phyloP scores from a whole-genome alignment of 768 basidiomycete genomes.

The Melanogaster broomeanus region DNA sequence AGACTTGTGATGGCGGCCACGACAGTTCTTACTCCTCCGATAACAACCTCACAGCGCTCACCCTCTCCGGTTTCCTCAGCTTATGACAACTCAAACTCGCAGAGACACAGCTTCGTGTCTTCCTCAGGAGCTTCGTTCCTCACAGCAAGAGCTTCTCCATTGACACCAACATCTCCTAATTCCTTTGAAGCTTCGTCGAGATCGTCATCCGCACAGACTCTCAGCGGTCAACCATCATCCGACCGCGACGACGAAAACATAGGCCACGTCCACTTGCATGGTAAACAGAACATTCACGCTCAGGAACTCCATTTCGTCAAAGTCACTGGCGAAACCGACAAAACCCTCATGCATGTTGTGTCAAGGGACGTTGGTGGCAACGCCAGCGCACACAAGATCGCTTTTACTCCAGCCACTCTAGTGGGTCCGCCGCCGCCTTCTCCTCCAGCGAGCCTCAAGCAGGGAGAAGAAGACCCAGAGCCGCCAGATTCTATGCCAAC shows the following conservation, averaged over 20 bases:
- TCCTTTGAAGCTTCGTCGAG: constrained; percentile 31
- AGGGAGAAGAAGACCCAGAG: constrained; percentile 15
- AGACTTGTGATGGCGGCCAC: constrained; percentile 10
- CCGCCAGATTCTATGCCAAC: constrained; percentile 31
- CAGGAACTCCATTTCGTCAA: constrained; percentile 58
- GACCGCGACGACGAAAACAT: constrained; percentile 17
- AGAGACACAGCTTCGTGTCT: constrained; percentile 27
- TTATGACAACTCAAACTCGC: constrained; percentile 11
- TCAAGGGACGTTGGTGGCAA: constrained; percentile 18
- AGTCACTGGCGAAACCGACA: constrained; percentile 48
- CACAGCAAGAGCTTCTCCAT: constrained; percentile 28
- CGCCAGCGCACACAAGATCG: neutral
- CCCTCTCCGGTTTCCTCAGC: constrained; percentile 11
- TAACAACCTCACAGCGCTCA: constrained; percentile 17
- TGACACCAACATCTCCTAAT: constrained; percentile 19
- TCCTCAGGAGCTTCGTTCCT: constrained; percentile 27
- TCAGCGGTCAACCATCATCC: constrained; percentile 16
- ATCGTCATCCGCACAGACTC: constrained; percentile 39
- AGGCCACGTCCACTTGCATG: constrained; percentile 37
- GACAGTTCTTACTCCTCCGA: constrained; percentile 11
- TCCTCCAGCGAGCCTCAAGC: constrained; percentile 44
- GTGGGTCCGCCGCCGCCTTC: constrained; percentile 63
- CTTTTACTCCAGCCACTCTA: neutral
- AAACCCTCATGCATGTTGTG: constrained; percentile 35
- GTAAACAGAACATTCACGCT: constrained; percentile 28